Evolutionary conservation across 257 asterid species (phyloP), one percentile per base, ranked within the genome.

Genomic region (Solanum habrochaites): DNA sequence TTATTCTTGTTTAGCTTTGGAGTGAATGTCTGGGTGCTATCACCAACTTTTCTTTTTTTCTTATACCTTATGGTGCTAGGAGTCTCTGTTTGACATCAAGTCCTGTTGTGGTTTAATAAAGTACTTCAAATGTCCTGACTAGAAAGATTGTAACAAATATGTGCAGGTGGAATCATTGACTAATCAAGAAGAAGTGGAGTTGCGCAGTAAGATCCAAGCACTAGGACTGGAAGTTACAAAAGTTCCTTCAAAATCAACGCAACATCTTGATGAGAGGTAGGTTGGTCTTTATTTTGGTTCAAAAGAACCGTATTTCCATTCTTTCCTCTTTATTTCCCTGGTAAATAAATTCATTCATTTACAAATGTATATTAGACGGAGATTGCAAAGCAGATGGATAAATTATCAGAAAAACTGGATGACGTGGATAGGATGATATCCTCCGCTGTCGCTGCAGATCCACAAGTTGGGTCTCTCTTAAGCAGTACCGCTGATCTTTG

Each of bases 161-260:
- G 62, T 89, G 86, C 92, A 97, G 99, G 99, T 97, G 86, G 99
- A 97, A 83, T 93, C 98, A 39, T 58, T 97, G 84, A 93, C 96
- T 78, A 97, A 97, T 93, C 95, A 95, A 91, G 99, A 97, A 91
- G 99, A 97, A 88, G 98, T 95, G 69, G 99, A 97, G 90, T 89
- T 97, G 87, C 97, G 99, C 56, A 96, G 96, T 87, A 97, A 97
- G 94, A 95, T 97, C 23, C 95, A 94, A 85, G 87, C 97, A 85
- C 91, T 97, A 20, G 99, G 99, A 37, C 47, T 88, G 90, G 99
- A 97, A 88, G 95, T 94, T 66, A 91, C 94, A 45, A 95, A 97
- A 87, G 93, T 94, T 85, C 99, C 99, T 72, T 91, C 97, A 21
- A 90, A 90, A 87, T 95, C 98, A 83, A 90, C 94, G 64, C 92